Evolutionary conservation across 805 yeast species (phyloP), one percentile per base, ranked within the genome.

Genomic region (Scheffersomyces lignosus): DNA sequence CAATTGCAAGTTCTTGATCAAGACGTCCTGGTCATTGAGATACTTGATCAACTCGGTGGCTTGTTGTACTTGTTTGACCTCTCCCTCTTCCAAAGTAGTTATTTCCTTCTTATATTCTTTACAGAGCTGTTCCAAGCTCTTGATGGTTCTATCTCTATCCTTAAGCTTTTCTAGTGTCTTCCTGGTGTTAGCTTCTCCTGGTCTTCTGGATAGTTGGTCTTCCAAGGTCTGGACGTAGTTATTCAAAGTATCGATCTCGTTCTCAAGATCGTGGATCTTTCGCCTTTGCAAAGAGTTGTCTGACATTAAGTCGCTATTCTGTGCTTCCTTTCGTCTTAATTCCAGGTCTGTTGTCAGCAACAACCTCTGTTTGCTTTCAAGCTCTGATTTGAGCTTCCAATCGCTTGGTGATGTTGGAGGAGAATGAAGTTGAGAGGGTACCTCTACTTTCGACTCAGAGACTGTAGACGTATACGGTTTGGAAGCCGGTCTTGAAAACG

Each of bases 11-110:
- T 30, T 38, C 4, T 33, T 31, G 9, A 58, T 48, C 7, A 60
- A 29, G 17, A 38, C 29, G 18, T 55, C 54, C 46, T 61, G 67
- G 29, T 48, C 40, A 6, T 43, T 36, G 4, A 58, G 30, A 6
- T 44, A 46, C 4, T 34, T 33, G 2, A 40, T 39, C 26, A 62
- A 38, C 15, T 20, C 24, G 9, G 24, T 38, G 45, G 5, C 44
- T 31, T 3, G 47, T 28, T 15, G 41, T 22, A 8, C 10, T 9
- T 17, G 24, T 36, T 36, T 4, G 43, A 37, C 10, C 29, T 52
- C 37, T 30, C 36, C 35, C 32, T 33, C 32, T 29, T 37, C 45
- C 16, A 29, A 45, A 23, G 37, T 40, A 27, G 27, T 33, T 14
- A 56, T 34, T 15, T 47, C 46, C 15, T 44, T 29, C 33, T 48